Evolutionary conservation across 2,329 filamentous ascomycete species (phyloP).

Genomic region (Penicillium sp.): DNA sequence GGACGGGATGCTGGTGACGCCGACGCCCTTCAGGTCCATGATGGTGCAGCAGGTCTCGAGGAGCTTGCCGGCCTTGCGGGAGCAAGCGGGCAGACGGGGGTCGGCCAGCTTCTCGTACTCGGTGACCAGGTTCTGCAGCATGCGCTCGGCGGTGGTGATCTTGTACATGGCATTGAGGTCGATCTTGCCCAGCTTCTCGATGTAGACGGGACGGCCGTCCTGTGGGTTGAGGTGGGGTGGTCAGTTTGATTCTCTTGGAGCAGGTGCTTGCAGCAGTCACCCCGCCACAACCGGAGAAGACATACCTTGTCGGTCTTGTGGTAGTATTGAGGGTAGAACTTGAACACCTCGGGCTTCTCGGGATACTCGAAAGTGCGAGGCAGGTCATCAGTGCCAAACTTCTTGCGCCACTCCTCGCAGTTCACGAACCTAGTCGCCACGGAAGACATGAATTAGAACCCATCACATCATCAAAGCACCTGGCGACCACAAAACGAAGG

Average conservation of each 20-base stretch:
- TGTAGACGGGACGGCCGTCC: constrained; percentile 97
- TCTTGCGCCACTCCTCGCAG: constrained; percentile 85
- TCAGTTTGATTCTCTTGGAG: background rate
- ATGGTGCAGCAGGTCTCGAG: constrained; percentile 98
- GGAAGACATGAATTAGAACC: constrained; percentile 8
- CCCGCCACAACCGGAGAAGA: background rate
- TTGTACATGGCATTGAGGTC: constrained; percentile 88
- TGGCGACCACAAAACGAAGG: background rate
- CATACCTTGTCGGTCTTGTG: constrained; percentile 70
- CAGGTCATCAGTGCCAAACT: constrained; percentile 80
- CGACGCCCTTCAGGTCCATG: constrained; percentile 96
- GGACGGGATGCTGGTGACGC: constrained; percentile 74
- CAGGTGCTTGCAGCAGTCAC: background rate
- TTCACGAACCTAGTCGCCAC: constrained; percentile 74
- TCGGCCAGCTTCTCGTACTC: constrained; percentile 98
- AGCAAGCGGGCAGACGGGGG: constrained; percentile 91
- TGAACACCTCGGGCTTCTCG: constrained; percentile 79
- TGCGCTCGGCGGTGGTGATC: constrained; percentile 88
- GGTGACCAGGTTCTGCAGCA: constrained; percentile 93
- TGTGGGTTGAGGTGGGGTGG: constrained; percentile 39
- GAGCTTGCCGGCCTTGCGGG: constrained; percentile 82
- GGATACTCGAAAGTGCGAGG: constrained; percentile 81
- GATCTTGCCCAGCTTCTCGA: constrained; percentile 93
- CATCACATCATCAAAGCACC: background rate
- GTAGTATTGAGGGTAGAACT: constrained; percentile 98